Evolutionary conservation across 768 basidiomycete species (phyloP), one percentile per base, ranked within the genome.

Genomic region (Lentinula sp.): DNA sequence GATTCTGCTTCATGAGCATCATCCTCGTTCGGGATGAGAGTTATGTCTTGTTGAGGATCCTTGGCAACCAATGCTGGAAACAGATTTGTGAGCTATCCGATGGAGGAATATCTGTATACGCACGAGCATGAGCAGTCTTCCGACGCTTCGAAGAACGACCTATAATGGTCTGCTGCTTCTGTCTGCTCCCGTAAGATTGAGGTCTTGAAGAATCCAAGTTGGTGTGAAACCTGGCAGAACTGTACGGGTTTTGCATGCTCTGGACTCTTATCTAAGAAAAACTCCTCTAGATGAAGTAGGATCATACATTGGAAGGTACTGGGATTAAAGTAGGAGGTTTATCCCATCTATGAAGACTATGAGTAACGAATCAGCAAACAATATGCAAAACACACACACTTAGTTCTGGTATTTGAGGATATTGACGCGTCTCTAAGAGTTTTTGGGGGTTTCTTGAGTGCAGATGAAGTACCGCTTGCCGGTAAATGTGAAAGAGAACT

Each of bases 371-470:
- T 4, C 18, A 49, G 7, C 3, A 28, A 7, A 9, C 10, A 36
- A 12, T 7, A 46, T 23, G 23, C 9, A 56, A 9, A 32, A 12
- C 15, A 45, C 41, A 45, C 41, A 20, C 32, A 59, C 46, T 6
- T 20, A 16, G 33, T 41, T 33, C 46, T 32, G 28, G 57, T 49
- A 15, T 50, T 62, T 36, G 41, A 15, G 42, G 8, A 51, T 52
- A 18, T 60, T 55, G 12, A 61, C 56, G 60, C 57, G 59, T 48
- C 35, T 59, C 57, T 46, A 33, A 6, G n/a, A 18, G 15, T 59
- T 4, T 3, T 42, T 37, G 43, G 46, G 0, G 41, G 35, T 20
- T 36, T 57, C 39, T 45, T 43, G 6, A 45, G 37, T 23, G 18
- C 12, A 20, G 3, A 6, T 8, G 5, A 18, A 41, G 4, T 18